Conservation (phyloP, 1,139 yeast species). For the Nadsonia starkeyi-henricii region DNA sequence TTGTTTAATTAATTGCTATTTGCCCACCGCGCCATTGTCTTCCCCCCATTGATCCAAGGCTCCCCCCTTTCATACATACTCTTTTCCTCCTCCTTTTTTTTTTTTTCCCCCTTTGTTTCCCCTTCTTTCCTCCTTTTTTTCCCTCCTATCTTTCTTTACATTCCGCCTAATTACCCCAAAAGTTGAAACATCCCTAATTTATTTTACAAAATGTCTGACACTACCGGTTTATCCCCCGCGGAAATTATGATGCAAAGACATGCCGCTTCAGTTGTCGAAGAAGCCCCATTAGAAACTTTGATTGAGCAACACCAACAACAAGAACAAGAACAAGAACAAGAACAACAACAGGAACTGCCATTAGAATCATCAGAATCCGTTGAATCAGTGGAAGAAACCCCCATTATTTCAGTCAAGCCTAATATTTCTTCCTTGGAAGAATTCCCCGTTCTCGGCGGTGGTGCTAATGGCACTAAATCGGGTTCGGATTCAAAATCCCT, state of each 20-base stretch:
- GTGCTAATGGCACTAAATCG: constrained; percentile 11
- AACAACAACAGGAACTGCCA: constrained; percentile 1
- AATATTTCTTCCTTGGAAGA: constrained; percentile 24
- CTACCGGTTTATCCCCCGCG: constrained; percentile 5
- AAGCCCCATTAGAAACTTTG: constrained; percentile 1
- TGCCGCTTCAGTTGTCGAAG: constrained; percentile 3
- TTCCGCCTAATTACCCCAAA: too few relatives aligned
- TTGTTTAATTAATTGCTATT: constrained; percentile 1
- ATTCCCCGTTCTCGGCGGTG: constrained; percentile 63
- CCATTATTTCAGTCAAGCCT: constrained; percentile 4
- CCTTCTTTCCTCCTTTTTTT: too few relatives aligned
- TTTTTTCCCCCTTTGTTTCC: too few relatives aligned
- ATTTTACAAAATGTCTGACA: constrained; percentile 5
- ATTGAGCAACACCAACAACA: background rate
- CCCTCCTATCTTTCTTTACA: too few relatives aligned
- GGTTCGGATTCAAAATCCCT: constrained; percentile 22
- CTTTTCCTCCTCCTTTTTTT: too few relatives aligned
- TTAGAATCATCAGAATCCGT: constrained; percentile 10
- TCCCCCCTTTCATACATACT: too few relatives aligned
- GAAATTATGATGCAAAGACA: constrained; percentile 6
- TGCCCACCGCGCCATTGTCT: background rate
- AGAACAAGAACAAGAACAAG: background rate
- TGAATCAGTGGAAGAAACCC: background rate
- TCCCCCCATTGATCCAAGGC: constrained; percentile 5
- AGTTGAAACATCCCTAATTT: too few relatives aligned